phyloP scores from a whole-genome alignment of 352 stramenopile genomes.

The Vaucheria bursata region DNA sequence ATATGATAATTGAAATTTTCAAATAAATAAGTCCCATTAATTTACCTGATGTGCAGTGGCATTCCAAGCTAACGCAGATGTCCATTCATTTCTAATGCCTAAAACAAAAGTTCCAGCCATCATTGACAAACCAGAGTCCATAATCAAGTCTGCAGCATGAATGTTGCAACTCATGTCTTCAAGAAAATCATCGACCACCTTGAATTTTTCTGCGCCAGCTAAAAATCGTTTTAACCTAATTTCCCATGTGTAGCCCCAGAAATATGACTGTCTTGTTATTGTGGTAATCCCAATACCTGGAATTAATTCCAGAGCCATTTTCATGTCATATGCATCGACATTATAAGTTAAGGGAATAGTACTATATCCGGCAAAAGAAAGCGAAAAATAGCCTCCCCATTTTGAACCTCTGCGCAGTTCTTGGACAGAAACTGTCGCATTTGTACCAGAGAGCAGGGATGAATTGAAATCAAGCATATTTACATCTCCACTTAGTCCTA shows the following conservation, averaged over 20 bases:
- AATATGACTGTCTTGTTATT: constrained; percentile 18
- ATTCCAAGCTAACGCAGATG: constrained; percentile 33
- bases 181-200: constrained; percentile 15
- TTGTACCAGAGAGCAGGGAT: not conserved
- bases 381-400: constrained; percentile 37
- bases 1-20: constrained; percentile 43
- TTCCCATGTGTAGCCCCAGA: constrained; percentile 26
- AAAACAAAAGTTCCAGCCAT: constrained; percentile 35
- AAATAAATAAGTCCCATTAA: constrained; percentile 55
- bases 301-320: constrained; percentile 8
- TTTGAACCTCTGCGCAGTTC: constrained; percentile 19
- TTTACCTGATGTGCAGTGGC: constrained; percentile 35
- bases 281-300: constrained; percentile 1
- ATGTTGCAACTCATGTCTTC: not conserved
- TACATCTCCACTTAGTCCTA: not conserved
- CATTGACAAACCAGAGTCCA: not conserved
- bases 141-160: not conserved
- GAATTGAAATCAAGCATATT: constrained; percentile 13
- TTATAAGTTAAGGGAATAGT: constrained; percentile 18
- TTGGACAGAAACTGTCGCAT: constrained; percentile 10
- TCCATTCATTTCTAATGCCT: constrained; percentile 21
- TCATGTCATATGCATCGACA: constrained; percentile 26
- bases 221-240: constrained; percentile 19
- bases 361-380: constrained; percentile 14
- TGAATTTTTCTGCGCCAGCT: constrained; percentile 23